Base-by-base conservation (phyloP, 441 rosid species). In the Gossypium davidsonii region DNA sequence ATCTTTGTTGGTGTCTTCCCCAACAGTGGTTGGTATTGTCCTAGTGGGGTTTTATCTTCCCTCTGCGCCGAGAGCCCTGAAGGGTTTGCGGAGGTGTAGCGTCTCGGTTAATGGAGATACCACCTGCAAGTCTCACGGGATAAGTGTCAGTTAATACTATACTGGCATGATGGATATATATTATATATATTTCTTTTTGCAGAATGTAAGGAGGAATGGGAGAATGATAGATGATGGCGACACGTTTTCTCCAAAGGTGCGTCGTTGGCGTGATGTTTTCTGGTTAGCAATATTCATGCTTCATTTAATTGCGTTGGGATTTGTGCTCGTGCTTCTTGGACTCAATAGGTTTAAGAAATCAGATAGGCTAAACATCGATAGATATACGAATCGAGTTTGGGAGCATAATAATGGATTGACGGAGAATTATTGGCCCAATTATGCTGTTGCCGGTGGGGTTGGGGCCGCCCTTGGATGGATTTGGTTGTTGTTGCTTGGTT, bases 211-310 rank as follows among this genome's bases (percentile, higher is more conserved):
- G 77, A 79, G 94, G 87, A 88, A 83, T 82, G 79, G 74, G 80
- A 80, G 85, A 71, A 86, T 83, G 73, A 84, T 75, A 3, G 84
- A 82, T 49, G 86, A 82, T 44, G 83, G 79, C 67, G 89, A 88
- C 77, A 80, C 78, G 52, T 62, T 85, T 61, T 76, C 79, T 49
- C 73, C 81, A 6, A 90, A 83, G 74, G 83, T 94, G 0, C 92
- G 98, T 37, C 88, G 79, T 9, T 94, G 97, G 97, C 94, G 90
- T 44, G 99, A 94, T 80, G 83, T 94, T 18, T 94, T 94, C 82
- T 94, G 99, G 97, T 84, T 88, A 77, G 88, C 84, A 1, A 81
- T 94, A 67, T 94, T 94, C 73, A 48, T 90, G 73, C 61, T 88
- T 79, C 99, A 94, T 81, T 68, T 91, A 83, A 21, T 87, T 17